phyloP scores from a whole-genome alignment of 169 alveolate species.

The Eimeria sp. region DNA sequence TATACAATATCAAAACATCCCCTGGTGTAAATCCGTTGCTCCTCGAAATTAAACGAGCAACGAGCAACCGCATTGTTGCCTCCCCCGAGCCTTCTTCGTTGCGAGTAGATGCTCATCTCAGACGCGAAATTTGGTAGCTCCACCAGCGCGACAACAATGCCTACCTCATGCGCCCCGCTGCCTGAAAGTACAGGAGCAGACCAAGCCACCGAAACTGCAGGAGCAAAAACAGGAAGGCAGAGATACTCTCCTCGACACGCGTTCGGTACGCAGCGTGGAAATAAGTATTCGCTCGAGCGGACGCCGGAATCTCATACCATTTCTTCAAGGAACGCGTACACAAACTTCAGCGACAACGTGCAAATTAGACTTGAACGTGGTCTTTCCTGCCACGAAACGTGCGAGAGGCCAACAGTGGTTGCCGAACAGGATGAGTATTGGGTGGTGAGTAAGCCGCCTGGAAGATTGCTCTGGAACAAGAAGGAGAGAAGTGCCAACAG shows the following conservation, averaged over 20 bases:
- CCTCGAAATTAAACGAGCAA: neutral
- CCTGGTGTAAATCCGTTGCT: neutral
- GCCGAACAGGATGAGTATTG: constrained; percentile 25
- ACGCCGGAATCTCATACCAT: neutral
- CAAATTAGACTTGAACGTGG: neutral
- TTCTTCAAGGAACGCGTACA: neutral
- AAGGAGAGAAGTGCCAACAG: neutral
- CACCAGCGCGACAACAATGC: neutral
- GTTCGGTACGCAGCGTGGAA: neutral
- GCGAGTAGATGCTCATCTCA: neutral
- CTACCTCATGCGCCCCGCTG: neutral
- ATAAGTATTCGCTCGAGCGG: neutral
- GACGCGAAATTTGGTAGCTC: neutral
- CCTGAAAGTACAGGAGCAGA: neutral
- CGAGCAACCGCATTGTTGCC: neutral
- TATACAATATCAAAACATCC: neutral
- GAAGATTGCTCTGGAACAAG: neutral
- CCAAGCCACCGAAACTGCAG: neutral
- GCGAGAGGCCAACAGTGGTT: constrained; percentile 19
- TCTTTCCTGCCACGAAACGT: neutral
- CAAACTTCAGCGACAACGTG: neutral
- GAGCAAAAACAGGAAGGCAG: neutral
- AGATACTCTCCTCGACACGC: neutral
- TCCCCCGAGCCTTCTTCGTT: neutral
- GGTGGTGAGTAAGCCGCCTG: constrained; percentile 29